Conservation (phyloP, 2,329 filamentous ascomycete species). For the Aureobasidium melanogenum region DNA sequence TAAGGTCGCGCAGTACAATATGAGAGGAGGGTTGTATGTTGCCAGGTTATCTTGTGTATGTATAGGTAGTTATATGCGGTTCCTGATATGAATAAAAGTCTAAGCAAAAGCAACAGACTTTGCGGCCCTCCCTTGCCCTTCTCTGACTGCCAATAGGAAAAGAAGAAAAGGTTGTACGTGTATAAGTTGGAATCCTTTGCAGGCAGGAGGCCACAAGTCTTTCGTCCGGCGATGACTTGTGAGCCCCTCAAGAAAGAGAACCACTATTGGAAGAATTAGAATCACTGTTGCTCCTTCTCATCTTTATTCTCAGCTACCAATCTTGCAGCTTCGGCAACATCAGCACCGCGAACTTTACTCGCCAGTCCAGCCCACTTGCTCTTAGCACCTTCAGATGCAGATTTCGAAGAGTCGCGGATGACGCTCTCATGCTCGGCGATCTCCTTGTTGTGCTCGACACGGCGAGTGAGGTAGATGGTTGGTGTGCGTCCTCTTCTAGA, state of each 20-base stretch:
- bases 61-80: background rate
- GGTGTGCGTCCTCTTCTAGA: conserved; percentile 38
- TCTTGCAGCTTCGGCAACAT: background rate
- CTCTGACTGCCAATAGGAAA: background rate
- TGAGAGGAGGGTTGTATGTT: background rate
- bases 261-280: too few relatives aligned
- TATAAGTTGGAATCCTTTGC: background rate
- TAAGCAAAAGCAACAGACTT: too few relatives aligned
- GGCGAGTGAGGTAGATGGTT: conserved; percentile 48
- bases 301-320: background rate
- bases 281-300: background rate
- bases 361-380: conserved; percentile 28
- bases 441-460: conserved; percentile 37
- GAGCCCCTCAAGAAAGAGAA: background rate
- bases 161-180: background rate
- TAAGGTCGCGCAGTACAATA: too few relatives aligned
- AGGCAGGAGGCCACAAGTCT: background rate
- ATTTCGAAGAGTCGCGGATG: conserved; percentile 8
- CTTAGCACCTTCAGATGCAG: background rate
- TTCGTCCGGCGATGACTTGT: background rate
- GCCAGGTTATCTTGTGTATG: background rate
- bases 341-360: conserved; percentile 10
- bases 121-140: too few relatives aligned
- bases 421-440: conserved; percentile 25
- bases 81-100: background rate